Evolutionary conservation across 257 asterid genomes (phyloP).

Genomic region (Cinchona pubescens): DNA sequence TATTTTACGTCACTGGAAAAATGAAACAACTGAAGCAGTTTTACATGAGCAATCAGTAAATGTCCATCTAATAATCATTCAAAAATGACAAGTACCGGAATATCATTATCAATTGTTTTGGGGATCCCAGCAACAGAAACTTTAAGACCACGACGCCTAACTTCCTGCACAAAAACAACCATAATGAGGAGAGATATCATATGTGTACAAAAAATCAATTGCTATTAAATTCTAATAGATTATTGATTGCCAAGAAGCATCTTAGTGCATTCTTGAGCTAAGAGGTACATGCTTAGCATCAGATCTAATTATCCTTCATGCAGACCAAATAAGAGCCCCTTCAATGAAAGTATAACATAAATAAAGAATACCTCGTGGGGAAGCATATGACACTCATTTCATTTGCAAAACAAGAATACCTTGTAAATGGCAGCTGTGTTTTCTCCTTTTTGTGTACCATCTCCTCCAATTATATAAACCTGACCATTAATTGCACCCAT

Average conservation of each 20-base stretch:
- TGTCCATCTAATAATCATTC: background rate
- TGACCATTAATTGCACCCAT: slow-evolving; percentile 42
- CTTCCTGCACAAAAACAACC: slow-evolving; percentile 54
- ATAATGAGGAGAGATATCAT: slow-evolving; percentile 1
- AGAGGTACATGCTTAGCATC: background rate
- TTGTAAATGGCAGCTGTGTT: slow-evolving; percentile 74
- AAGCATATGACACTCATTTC: background rate
- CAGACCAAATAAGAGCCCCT: background rate
- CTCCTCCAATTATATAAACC: slow-evolving; percentile 98
- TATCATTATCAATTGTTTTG: slow-evolving; percentile 95
- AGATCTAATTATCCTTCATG: background rate
- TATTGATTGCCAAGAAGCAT: background rate
- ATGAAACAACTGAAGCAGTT: background rate
- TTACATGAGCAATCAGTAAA: background rate
- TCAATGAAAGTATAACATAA: background rate
- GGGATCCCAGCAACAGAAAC: slow-evolving; percentile 89
- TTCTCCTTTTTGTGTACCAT: slow-evolving; percentile 96
- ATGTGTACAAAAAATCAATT: background rate
- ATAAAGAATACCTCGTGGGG: no score
- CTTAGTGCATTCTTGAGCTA: background rate
- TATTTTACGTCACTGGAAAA: background rate
- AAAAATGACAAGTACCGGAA: slow-evolving; percentile 57
- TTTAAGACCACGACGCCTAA: slow-evolving; percentile 81
- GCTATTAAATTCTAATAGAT: background rate
- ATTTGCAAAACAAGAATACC: slow-evolving; percentile 36